Evolutionary conservation across 192 early-diverging fungal species (phyloP), one percentile per base, ranked within the genome.

Genomic region (Coemansia sp.): DNA sequence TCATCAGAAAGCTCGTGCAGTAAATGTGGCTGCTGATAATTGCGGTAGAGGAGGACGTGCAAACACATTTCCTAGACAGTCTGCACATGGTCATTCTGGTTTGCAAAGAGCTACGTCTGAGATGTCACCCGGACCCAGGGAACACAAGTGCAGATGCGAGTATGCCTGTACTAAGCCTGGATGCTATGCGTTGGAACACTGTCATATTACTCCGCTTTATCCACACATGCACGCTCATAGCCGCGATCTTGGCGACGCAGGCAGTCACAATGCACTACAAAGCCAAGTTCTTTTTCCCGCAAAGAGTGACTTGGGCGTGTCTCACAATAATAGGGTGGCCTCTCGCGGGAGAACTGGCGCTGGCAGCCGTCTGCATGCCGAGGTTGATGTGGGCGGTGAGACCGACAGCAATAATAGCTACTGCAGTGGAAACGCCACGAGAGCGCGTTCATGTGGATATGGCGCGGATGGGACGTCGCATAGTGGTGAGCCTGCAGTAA

Each of bases 151-250:
- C 67, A 42, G 57, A 17, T 72, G 76, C 55, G 76, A 78, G 64
- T 78, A 78, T 36, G 76, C 76, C 4, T 78, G 76, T 42, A 69
- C 62, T 10, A 57, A 70, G 52, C 59, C 65, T 10, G 54, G 59
- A 7, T 78, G 76, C 64, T 78, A 66, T 33, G n/a, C 58, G 59
- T 23, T 72, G 23, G 76, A 78, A 60, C 76, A 78, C 53, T 78
- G 76, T 55, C 76, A 78, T 51, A 78, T 78, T 19, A 72, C 76
- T 36, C 76, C 76, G 21, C 50, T 78, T 19, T 78, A 72, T 29
- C 76, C 76, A 25, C 76, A 78, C 23, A 51, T 71, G 50, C 76
- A 78, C 30, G 57, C 59, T n/a, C 74, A 70, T 54, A 27, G 55
- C 57, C 64, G 70, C 64, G 42, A 59, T 6, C 59, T 55, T 46